Evolutionary conservation across 805 yeast genomes (phyloP).

Genomic region (Dipodascus albidus): DNA sequence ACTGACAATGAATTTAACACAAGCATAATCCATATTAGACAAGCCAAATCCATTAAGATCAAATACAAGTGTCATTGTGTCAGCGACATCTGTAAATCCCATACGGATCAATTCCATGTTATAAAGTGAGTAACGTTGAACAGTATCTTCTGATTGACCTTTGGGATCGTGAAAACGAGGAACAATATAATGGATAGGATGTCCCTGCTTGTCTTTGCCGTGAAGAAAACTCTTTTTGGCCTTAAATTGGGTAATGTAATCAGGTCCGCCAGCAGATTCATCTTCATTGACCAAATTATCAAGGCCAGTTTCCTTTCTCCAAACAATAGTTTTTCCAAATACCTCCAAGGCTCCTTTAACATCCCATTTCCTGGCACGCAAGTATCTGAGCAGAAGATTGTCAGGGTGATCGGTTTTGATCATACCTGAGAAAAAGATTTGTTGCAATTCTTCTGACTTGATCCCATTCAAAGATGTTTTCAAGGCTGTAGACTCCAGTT

Average conservation of each 20-base stretch:
- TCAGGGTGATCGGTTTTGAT: constrained; percentile 75
- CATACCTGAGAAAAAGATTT: constrained; percentile 41
- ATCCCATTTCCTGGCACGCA: constrained; percentile 83
- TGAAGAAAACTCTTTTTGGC: constrained; percentile 60
- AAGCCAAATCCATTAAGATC: constrained; percentile 80
- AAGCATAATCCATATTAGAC: constrained; percentile 85
- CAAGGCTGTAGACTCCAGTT: background rate
- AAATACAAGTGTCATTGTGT: constrained; percentile 72
- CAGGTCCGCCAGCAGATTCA: constrained; percentile 32
- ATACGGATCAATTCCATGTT: constrained; percentile 73
- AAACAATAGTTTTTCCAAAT: constrained; percentile 60
- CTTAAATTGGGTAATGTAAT: constrained; percentile 39
- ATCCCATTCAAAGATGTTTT: constrained; percentile 34
- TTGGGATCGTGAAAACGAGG: constrained; percentile 64
- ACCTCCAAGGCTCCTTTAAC: constrained; percentile 54
- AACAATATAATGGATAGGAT: constrained; percentile 74
- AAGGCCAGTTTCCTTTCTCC: constrained; percentile 67
- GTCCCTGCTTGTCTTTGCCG: constrained; percentile 60
- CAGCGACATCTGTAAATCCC: constrained; percentile 60
- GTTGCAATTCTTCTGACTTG: constrained; percentile 29
- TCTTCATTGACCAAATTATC: constrained; percentile 63
- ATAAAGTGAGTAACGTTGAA: constrained; percentile 62
- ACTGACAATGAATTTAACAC: constrained; percentile 79
- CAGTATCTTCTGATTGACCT: constrained; percentile 57
- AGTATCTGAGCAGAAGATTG: constrained; percentile 58